Conservation (phyloP, 257 asterid species). For the Przewalskia tangutica region DNA sequence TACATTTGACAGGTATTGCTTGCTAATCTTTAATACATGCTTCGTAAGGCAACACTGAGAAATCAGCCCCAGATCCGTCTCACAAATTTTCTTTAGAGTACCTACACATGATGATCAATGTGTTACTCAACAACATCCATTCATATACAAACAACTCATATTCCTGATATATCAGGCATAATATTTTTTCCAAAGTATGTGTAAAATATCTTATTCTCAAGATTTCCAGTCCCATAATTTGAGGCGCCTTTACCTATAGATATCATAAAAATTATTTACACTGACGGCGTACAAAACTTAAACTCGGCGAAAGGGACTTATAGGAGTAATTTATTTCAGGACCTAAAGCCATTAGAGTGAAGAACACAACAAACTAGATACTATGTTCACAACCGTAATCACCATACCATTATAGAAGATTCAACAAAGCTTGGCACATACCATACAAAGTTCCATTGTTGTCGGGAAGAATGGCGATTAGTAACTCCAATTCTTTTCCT, state of each 20-base stretch:
- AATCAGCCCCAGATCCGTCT: constrained; percentile 87
- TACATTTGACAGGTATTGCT: constrained; percentile 92
- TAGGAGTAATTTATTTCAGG: not conserved
- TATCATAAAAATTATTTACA: too few relatives aligned
- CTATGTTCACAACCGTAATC: not conserved
- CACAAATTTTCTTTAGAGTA: constrained; percentile 86
- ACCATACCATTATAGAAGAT: not conserved
- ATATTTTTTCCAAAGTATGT: not conserved
- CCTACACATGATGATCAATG: constrained; percentile 27
- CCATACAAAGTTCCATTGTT: constrained; percentile 91
- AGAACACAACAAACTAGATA: not conserved
- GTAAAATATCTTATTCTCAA: not conserved
- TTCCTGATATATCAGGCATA: not conserved
- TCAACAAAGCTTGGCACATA: constrained; percentile 8
- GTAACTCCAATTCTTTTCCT: constrained; percentile 90
- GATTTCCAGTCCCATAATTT: not conserved
- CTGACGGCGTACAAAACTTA: not conserved
- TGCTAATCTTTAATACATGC: constrained; percentile 87
- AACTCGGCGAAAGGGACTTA: not conserved
- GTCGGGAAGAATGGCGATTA: constrained; percentile 87
- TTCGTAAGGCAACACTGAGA: constrained; percentile 95
- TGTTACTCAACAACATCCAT: not conserved
- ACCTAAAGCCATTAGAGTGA: not conserved
- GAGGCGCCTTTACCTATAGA: too few relatives aligned
- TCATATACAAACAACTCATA: not conserved